phyloP scores from a whole-genome alignment of 768 basidiomycete species.

The Mycena rosella region DNA sequence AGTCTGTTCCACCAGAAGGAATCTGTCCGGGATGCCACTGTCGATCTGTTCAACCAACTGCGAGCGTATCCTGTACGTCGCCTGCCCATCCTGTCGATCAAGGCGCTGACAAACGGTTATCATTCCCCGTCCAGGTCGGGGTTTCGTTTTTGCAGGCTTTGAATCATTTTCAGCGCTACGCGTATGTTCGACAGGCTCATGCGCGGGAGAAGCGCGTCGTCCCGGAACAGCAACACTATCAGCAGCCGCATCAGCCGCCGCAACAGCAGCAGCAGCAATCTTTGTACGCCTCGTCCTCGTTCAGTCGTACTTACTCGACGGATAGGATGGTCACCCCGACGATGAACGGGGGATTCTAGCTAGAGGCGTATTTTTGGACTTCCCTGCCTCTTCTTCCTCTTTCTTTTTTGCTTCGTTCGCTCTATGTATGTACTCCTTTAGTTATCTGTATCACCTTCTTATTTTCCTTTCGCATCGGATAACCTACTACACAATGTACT shows the following conservation, averaged over 20 bases:
- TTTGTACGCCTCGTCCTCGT: constrained; percentile 10
- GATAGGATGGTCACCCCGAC: constrained; percentile 29
- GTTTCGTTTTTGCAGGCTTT: constrained; percentile 80
- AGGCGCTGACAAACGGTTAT: constrained; percentile 25
- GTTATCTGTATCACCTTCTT: constrained; percentile 24
- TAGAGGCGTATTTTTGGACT: not conserved
- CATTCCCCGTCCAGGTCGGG: constrained; percentile 69
- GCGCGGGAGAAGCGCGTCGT: constrained; percentile 62
- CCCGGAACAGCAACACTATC: constrained; percentile 47
- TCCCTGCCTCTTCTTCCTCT: not conserved
- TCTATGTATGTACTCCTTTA: constrained; percentile 21
- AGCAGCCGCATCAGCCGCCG: constrained; percentile 35
- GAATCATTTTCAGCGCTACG: constrained; percentile 91
- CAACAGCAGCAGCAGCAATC: constrained; percentile 27
- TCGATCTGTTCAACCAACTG: constrained; percentile 87
- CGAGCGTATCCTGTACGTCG: constrained; percentile 78
- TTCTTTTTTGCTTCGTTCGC: not conserved
- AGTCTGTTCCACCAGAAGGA: constrained; percentile 92
- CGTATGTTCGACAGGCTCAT: constrained; percentile 87
- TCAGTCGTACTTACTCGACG: constrained; percentile 28
- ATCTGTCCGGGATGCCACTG: constrained; percentile 78
- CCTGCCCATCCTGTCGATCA: not conserved
- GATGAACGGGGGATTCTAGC: constrained; percentile 27
- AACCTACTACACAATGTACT: not conserved
- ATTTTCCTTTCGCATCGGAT: not conserved